Base-by-base conservation (phyloP, 805 yeast genomes). In the Cyberlindnera americana region DNA sequence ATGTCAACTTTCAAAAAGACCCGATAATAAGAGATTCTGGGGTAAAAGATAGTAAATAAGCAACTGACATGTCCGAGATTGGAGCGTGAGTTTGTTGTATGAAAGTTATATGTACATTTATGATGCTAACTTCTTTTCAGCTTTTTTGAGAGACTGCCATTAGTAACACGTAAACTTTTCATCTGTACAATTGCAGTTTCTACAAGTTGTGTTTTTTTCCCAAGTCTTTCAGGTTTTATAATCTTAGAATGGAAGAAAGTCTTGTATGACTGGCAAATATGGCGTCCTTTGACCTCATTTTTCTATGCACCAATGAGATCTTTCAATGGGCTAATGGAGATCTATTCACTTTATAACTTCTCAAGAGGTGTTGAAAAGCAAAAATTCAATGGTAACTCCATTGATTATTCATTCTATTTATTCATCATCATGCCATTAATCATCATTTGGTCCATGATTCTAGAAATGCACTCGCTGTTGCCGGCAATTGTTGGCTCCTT, bases 361-460 rank as follows among this genome's bases (percentile, higher is more conserved):
- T 73, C 81, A 31, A 69, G 70, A 47, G 78, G 77, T 14, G 57
- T 78, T 38, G 86, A 79, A 57, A 70, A 54, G 64, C 73, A 52
- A 47, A 78, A 63, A 65, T 79, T 69, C 58, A 60, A 46, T 53
- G 50, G 56, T 16, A 69, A 69, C 44, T 61, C 72, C 32, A 76
- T 81, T 1, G 84, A 79, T 54, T 78, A 74, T 52, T 56, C 73
- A 16, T 79, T 73, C 67, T 79, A 77, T 44, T 67, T 71, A 4
- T 53, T 75, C 40, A 57, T 76, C 6, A 61, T 74, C 3, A 69
- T 78, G 11, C 73, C 79, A 6, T 52, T 71, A 23, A 69, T 77
- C 13, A 53, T 71, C n/a, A 17, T 65, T 3, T 38, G 58, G 6
- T 54, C 75, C 6, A 44, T 61, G 2, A 44, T 50, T 36, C 63